phyloP scores from a whole-genome alignment of 2,329 filamentous ascomycete genomes.

The Teratosphaeria viscida region DNA sequence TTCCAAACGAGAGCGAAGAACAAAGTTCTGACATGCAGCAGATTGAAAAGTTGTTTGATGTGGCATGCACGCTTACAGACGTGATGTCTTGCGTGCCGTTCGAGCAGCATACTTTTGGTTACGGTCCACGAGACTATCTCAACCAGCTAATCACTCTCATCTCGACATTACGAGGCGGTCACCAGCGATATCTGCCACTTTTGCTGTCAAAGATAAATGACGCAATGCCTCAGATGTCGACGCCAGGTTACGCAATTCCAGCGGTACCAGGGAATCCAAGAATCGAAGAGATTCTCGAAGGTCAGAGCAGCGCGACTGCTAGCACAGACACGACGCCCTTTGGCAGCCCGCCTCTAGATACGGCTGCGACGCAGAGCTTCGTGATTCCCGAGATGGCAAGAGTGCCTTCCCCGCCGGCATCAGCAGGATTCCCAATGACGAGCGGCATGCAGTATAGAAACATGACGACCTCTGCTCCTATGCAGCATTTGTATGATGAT shows the following conservation, averaged over 20 bases:
- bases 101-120: conserved; percentile 46
- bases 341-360: conserved; percentile 16
- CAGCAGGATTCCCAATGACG: conserved; percentile 1
- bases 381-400: neutral
- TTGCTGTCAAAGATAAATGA: conserved; percentile 68
- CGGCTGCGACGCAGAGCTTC: conserved; percentile 1
- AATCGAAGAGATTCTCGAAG: conserved; percentile 22
- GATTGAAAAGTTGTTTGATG: conserved; percentile 72
- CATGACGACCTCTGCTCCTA: conserved; percentile 2
- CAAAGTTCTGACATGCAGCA: conserved; percentile 21
- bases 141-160: conserved; percentile 57
- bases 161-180: conserved; percentile 60
- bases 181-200: conserved; percentile 66
- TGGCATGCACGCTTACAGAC: conserved; percentile 62
- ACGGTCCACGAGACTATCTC: conserved; percentile 63
- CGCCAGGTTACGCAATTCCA: conserved; percentile 17
- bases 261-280: conserved; percentile 13
- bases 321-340: conserved; percentile 20
- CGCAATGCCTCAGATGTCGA: conserved; percentile 20
- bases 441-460: conserved; percentile 1
- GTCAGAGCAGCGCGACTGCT: conserved; percentile 18
- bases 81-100: conserved; percentile 55
- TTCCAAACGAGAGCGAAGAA: neutral
- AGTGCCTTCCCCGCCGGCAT: neutral
- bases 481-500: conserved; percentile 3